Base-by-base conservation (phyloP, 345 rosid genomes). In the Moricandia moricandioides region DNA sequence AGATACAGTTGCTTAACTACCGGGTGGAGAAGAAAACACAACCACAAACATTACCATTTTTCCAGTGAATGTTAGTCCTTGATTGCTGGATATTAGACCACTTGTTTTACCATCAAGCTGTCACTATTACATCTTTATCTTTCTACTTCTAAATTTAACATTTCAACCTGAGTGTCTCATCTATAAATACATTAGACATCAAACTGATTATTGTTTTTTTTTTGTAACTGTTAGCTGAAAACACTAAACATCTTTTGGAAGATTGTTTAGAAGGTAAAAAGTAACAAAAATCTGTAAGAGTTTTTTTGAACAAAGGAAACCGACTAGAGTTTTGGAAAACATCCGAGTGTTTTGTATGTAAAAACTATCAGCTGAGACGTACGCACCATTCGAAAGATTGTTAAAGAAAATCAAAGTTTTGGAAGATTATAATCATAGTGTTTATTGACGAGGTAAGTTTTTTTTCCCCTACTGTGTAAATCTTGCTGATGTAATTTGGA, bases 41-140 rank as follows among this genome's bases (percentile, higher is more conserved):
- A 29, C 74, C 68, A 72, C 74, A 74, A 68, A 40, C 55, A 69
- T 21, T 49, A 29, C 8, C 56, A 12, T 43, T 64, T 63, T n/a
- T 30, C 54, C 43, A 57, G 37, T 59, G 13, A 71, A 71, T 33
- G 55, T 71, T 54, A 40, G 39, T 70, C 76, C 76, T 70, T 33
- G 34, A n/a, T 33, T 45, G 16, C 4, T 63, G 76, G 80, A 64
- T 49, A n/a, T 21, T 31, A 63, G 4, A 21, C 59, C 75, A 76
- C 39, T 56, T 52, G 65, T 76, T 69, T 51, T 62, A 62, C 37
- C 79, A 52, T 33, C 75, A 57, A 63, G 24, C 2, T 76, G 65
- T 76, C 71, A 77, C 59, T 63, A 1, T 7, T 62, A 62, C 7
- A 7, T 14, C 7, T n/a, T 18, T 34, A 1, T 35, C 40, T 26